Percentiles rank a stretch among this genome's conserved stretches.
Conservation (phyloP, 2,329 filamentous ascomycete species). For the Ceratocystis alfenasii region DNA sequence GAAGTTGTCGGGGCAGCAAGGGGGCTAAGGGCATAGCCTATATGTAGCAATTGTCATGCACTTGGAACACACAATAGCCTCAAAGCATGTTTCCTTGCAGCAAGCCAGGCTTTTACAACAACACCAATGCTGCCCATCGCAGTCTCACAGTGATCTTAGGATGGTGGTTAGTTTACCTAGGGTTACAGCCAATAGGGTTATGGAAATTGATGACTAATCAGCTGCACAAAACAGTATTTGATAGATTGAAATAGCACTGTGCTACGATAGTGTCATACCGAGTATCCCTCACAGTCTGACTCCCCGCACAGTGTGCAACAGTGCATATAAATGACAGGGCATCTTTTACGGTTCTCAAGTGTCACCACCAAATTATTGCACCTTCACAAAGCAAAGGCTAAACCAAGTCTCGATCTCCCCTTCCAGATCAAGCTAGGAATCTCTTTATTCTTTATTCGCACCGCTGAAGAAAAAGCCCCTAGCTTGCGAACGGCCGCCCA, state of each 20-base stretch:
- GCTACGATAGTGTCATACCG: no score
- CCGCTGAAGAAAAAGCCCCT: not conserved
- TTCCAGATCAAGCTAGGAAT: not conserved
- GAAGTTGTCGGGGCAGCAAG: no score
- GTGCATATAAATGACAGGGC: not conserved
- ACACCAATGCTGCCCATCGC: no score
- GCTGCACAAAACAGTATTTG: accelerated
- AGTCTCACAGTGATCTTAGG: not conserved
- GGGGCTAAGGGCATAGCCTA: no score
- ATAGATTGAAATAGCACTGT: not conserved
- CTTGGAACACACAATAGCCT: no score
- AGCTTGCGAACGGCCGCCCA: not conserved
- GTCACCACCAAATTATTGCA: not conserved
- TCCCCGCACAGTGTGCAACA: not conserved
- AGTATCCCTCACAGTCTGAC: not conserved
- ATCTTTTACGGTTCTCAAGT: not conserved
- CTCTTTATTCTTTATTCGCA: not conserved
- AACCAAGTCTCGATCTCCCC: not conserved
- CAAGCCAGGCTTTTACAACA: no score
- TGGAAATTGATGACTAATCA: not conserved
- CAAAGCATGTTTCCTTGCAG: no score
- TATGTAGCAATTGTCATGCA: no score
- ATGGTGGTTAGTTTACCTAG: not conserved
- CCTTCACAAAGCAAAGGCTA: not conserved
- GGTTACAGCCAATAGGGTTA: not conserved